Percentiles rank a stretch among this genome's conserved stretches.
Evolutionary conservation across 805 yeast species (phyloP).

Genomic region (Debaryomyces castellii): DNA sequence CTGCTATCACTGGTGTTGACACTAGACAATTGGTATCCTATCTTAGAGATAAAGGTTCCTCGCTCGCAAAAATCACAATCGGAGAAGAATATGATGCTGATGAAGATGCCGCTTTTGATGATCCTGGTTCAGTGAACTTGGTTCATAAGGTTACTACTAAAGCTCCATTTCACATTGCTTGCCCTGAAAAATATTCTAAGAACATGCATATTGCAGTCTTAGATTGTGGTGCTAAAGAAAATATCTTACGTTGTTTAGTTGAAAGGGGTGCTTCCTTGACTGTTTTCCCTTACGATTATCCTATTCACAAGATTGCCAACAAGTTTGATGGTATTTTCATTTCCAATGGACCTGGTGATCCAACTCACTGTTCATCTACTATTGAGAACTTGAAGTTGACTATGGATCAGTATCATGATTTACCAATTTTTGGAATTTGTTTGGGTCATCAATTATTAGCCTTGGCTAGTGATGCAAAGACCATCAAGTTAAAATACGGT

Average conservation of each 20-base stretch:
- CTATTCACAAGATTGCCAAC: constrained; percentile 84
- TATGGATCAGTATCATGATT: constrained; percentile 58
- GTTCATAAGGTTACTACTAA: constrained; percentile 94
- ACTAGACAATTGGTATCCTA: constrained; percentile 92
- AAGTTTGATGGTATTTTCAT: constrained; percentile 94
- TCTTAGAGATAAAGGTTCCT: constrained; percentile 94
- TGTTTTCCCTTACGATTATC: constrained; percentile 94
- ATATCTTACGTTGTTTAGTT: constrained; percentile 89
- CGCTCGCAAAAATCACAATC: constrained; percentile 83
- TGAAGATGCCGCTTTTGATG: constrained; percentile 85
- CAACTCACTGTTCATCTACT: constrained; percentile 83
- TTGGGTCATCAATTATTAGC: constrained; percentile 97
- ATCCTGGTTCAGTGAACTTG: constrained; percentile 86
- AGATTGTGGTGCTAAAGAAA: constrained; percentile 98
- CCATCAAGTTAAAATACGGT: constrained; percentile 92
- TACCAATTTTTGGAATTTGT: constrained; percentile 97
- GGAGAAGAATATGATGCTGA: constrained; percentile 92
- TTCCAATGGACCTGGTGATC: constrained; percentile 98
- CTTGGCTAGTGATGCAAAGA: constrained; percentile 90
- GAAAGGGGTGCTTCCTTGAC: constrained; percentile 95
- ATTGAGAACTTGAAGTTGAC: constrained; percentile 71
- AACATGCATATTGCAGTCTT: constrained; percentile 82
- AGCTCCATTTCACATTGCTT: constrained; percentile 86
- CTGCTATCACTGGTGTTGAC: constrained; percentile 94
- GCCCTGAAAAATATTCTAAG: constrained; percentile 53